These are phyloP conservation scores for Hypoxylon sp. DNA, from an alignment of 2,329 filamentous ascomycete genomes.

Conservation along the genomic window DNA sequence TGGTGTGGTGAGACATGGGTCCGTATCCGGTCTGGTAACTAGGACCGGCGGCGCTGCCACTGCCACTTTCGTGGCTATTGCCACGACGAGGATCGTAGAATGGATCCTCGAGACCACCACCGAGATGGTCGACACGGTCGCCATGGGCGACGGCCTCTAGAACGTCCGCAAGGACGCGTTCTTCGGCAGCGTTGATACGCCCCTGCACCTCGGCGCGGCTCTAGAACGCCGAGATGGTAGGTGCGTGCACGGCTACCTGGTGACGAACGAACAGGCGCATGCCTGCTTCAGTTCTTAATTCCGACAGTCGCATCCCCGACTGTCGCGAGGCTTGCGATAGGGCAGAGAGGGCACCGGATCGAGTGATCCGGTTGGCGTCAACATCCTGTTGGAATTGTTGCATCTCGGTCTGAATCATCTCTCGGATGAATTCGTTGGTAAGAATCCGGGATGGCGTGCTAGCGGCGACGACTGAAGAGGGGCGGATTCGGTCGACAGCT, in stretches of 20 bases:
- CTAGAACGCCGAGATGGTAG: slow-evolving; percentile 37
- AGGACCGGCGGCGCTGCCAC: neutral
- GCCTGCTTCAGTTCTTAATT: slow-evolving; percentile 15
- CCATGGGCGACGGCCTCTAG: slow-evolving; percentile 17
- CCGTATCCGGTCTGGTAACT: neutral
- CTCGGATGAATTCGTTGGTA: slow-evolving; percentile 21
- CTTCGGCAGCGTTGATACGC: slow-evolving; percentile 23
- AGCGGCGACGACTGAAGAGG: slow-evolving; percentile 19
- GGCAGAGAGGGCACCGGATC: slow-evolving; percentile 6
- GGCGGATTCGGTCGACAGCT: slow-evolving; percentile 11
- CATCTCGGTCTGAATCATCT: slow-evolving; percentile 30
- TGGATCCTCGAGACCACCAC: slow-evolving; percentile 25
- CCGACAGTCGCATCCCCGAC: neutral
- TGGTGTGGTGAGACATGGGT: neutral
- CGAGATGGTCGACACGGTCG: slow-evolving; percentile 16
- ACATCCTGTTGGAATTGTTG: slow-evolving; percentile 14
- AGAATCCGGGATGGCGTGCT: slow-evolving; percentile 30
- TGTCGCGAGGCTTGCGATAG: neutral
- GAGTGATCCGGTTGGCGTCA: neutral
- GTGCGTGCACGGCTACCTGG: slow-evolving; percentile 29
- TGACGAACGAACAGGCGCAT: slow-evolving; percentile 26
- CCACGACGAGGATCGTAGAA: slow-evolving; percentile 22
- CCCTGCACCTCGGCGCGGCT: slow-evolving; percentile 27
- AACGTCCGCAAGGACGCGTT: slow-evolving; percentile 14
- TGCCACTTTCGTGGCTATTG: neutral